phyloP scores from a whole-genome alignment of 116 monocot genomes.

The Posidonia oceanica region DNA sequence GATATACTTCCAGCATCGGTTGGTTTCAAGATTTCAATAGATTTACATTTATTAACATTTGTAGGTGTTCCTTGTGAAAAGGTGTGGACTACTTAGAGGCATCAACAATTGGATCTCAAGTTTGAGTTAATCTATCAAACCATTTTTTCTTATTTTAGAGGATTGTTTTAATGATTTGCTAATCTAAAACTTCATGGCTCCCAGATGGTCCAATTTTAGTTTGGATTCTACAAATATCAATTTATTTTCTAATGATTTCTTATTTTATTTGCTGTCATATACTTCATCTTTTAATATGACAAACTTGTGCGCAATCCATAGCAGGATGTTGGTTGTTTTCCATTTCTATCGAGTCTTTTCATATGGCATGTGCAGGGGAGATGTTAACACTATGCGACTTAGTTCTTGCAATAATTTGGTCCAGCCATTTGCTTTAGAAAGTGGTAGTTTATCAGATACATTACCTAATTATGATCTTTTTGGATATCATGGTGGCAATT shows the following conservation, averaged over 20 bases:
- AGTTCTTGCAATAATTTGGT: constrained; percentile 2
- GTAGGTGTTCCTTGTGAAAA: background rate
- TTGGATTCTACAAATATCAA: too few relatives aligned
- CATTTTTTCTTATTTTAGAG: background rate
- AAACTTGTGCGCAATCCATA: too few relatives aligned
- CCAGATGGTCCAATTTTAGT: too few relatives aligned
- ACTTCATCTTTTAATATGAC: too few relatives aligned
- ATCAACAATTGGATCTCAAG: constrained; percentile 1
- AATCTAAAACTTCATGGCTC: too few relatives aligned
- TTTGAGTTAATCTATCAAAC: background rate
- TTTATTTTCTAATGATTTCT: too few relatives aligned
- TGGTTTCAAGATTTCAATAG: too few relatives aligned
- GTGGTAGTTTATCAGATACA: background rate
- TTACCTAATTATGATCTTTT: background rate
- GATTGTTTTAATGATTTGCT: background rate
- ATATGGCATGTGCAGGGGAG: too few relatives aligned
- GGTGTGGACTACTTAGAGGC: background rate
- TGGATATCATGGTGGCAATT: constrained; percentile 17
- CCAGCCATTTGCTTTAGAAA: too few relatives aligned
- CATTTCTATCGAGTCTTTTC: background rate
- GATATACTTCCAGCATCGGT: too few relatives aligned
- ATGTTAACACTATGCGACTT: background rate
- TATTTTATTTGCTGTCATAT: too few relatives aligned
- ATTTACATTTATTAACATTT: too few relatives aligned
- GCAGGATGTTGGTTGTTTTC: background rate